These are phyloP conservation scores for Leccinum subrobustum DNA, from an alignment of 1,284 basidiomycete genomes.

Conservation along the genomic window DNA sequence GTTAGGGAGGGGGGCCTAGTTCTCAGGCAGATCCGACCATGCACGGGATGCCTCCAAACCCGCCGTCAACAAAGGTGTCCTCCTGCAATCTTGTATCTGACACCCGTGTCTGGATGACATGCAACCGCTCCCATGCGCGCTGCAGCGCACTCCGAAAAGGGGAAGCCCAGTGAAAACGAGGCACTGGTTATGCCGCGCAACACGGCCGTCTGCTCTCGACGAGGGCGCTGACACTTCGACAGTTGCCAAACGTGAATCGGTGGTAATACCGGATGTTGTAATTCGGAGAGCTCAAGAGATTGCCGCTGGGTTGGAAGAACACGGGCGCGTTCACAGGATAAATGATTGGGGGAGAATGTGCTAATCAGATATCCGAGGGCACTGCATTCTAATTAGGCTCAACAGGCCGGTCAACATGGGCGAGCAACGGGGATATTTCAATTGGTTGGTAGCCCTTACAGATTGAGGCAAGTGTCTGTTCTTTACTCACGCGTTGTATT, in stretches of 20 bases:
- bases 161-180: neutral
- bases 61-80: slow-evolving; percentile 18
- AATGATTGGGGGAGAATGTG: slow-evolving; percentile 27
- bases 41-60: slow-evolving; percentile 9
- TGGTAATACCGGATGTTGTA: slow-evolving; percentile 6
- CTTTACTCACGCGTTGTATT: slow-evolving; percentile 36
- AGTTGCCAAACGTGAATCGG: slow-evolving; percentile 10
- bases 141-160: slow-evolving; percentile 9
- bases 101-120: slow-evolving; percentile 23
- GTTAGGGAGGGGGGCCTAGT: slow-evolving; percentile 11
- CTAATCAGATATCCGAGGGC: slow-evolving; percentile 39
- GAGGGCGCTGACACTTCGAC: slow-evolving; percentile 4
- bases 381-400: slow-evolving; percentile 40
- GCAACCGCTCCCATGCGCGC: slow-evolving; percentile 14
- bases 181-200: slow-evolving; percentile 5
- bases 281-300: slow-evolving; percentile 17
- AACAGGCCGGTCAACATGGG: slow-evolving; percentile 20
- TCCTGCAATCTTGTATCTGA: slow-evolving; percentile 10
- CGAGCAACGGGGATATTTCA: slow-evolving; percentile 22
- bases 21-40: slow-evolving; percentile 35
- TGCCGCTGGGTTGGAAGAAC: slow-evolving; percentile 32
- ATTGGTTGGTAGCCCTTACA: slow-evolving; percentile 12
- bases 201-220: neutral
- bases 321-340: slow-evolving; percentile 23
- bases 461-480: slow-evolving; percentile 28